These are phyloP conservation scores for Mucor velutinosus DNA, from an alignment of 371 early-diverging fungal species.

Conservation along the genomic window DNA sequence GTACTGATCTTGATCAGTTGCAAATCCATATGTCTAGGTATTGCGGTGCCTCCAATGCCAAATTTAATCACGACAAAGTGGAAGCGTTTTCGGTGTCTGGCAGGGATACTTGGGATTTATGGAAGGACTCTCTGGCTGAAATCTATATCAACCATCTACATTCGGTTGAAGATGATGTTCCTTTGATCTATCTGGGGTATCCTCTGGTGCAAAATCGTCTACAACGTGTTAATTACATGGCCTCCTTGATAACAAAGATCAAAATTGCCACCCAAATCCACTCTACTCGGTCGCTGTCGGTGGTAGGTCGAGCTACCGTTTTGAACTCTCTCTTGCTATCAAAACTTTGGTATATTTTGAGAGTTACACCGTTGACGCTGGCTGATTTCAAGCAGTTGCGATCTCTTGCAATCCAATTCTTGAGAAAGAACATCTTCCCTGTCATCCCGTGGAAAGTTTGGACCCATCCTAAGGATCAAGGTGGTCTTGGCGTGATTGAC, in stretches of 20 bases:
- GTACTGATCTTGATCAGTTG: not conserved
- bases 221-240: not conserved
- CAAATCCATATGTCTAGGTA: not conserved
- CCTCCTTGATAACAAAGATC: not conserved
- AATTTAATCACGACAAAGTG: slow-evolving; percentile 6
- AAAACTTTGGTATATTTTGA: too few relatives aligned
- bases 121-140: not conserved
- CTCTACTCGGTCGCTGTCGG: not conserved
- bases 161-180: not conserved
- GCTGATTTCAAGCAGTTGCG: too few relatives aligned
- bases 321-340: too few relatives aligned
- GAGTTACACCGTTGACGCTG: too few relatives aligned
- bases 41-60: slow-evolving; percentile 14
- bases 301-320: too few relatives aligned
- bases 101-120: not conserved
- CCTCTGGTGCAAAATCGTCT: not conserved
- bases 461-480: too few relatives aligned
- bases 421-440: too few relatives aligned
- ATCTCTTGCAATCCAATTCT: too few relatives aligned
- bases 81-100: slow-evolving; percentile 9
- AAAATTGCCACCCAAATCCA: not conserved
- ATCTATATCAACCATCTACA: not conserved
- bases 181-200: not conserved
- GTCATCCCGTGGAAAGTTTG: too few relatives aligned
- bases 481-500: too few relatives aligned